phyloP scores from a whole-genome alignment of 306 rosid species.

The Acacia acuminata region DNA sequence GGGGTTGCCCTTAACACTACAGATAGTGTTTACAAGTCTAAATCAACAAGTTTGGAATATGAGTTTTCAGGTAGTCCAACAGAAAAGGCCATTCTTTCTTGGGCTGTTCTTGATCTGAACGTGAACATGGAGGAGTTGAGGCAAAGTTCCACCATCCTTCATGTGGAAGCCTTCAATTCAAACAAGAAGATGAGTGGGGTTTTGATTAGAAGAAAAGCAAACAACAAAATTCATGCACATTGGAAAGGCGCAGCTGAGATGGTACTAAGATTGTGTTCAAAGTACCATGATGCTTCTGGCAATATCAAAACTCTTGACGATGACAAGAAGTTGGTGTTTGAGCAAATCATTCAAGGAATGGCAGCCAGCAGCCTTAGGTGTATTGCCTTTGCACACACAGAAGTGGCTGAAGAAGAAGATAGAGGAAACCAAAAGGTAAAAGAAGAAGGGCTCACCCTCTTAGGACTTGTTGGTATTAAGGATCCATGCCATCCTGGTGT shows the following conservation, averaged over 20 bases:
- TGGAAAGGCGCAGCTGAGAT: conserved; percentile 56
- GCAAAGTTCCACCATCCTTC: conserved; percentile 10
- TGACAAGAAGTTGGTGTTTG: background rate
- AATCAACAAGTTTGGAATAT: background rate
- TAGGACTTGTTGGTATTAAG: conserved; percentile 26
- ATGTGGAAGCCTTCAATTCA: conserved; percentile 50
- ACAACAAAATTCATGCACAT: conserved; percentile 35
- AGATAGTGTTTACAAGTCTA: conserved; percentile 36
- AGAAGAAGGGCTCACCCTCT: conserved; percentile 19
- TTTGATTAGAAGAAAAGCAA: conserved; percentile 21
- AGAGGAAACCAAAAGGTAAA: background rate
- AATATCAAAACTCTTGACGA: background rate
- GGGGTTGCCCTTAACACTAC: conserved; percentile 47
- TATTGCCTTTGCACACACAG: conserved; percentile 31
- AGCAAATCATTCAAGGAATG: conserved; percentile 37
- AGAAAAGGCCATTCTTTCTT: conserved; percentile 55
- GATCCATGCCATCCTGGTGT: conserved; percentile 29
- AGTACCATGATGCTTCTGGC: conserved; percentile 32
- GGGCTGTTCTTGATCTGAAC: conserved; percentile 40
- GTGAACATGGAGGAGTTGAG: conserved; percentile 37
- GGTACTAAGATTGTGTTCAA: conserved; percentile 28
- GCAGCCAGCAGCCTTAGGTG: conserved; percentile 32
- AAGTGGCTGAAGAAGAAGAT: background rate
- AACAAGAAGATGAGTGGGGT: conserved; percentile 44
- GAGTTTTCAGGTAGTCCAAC: conserved; percentile 52